These are phyloP conservation scores for Hysterium pulicare DNA, from an alignment of 2,329 filamentous ascomycete species.

Conservation along the genomic window DNA sequence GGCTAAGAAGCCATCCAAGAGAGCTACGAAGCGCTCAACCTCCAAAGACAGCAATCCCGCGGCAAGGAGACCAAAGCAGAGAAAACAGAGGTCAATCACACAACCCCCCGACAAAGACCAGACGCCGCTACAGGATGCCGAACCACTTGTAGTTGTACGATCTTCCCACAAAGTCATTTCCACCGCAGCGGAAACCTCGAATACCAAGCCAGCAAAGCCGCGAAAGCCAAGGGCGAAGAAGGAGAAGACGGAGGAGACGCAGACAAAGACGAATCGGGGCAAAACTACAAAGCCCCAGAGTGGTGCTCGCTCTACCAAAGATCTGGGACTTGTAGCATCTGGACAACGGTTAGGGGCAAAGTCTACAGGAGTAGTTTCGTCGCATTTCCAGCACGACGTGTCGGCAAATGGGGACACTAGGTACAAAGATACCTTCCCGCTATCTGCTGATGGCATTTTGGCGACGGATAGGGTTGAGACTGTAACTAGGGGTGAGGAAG, in stretches of 20 bases:
- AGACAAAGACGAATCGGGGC: constrained; percentile 21
- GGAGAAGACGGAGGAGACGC: constrained; percentile 14
- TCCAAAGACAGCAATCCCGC: neutral
- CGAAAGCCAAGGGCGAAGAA: constrained; percentile 32
- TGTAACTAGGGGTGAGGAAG: neutral
- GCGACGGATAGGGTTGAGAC: neutral
- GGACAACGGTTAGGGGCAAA: constrained; percentile 7
- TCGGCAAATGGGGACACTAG: too few species aligned
- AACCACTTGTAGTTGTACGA: too few species aligned
- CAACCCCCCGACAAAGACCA: neutral
- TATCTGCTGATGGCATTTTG: too few species aligned
- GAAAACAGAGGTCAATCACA: neutral
- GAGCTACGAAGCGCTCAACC: constrained; percentile 1
- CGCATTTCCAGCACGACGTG: constrained; percentile 15
- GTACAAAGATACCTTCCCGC: too few species aligned
- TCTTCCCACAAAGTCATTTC: constrained; percentile 5
- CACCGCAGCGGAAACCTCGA: constrained; percentile 10
- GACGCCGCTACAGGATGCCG: too few species aligned
- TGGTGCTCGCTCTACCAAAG: neutral
- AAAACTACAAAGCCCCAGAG: constrained; percentile 22
- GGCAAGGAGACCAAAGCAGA: neutral
- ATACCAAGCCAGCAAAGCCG: constrained; percentile 22
- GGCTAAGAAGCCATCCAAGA: constrained; percentile 1
- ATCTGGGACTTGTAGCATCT: neutral
- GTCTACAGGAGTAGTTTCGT: constrained; percentile 17